phyloP scores from a whole-genome alignment of 441 rosid genomes.

The Viola pubescens region DNA sequence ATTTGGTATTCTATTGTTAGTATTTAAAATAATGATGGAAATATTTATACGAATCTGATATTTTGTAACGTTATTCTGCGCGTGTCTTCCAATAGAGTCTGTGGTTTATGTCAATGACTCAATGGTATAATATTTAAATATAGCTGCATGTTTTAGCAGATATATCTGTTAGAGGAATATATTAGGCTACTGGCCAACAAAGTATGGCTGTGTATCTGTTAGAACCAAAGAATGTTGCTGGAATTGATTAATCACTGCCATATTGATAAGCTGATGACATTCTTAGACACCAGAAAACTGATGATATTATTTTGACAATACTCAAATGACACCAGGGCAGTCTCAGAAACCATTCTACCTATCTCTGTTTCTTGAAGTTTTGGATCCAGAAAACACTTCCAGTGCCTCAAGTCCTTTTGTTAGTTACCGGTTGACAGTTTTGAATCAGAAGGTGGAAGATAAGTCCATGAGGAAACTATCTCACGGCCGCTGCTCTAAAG shows the following conservation, averaged over 20 bases:
- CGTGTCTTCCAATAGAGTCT: too few species aligned
- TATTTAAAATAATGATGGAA: not conserved
- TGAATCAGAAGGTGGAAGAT: constrained; percentile 61
- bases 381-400: not conserved
- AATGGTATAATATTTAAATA: too few species aligned
- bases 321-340: not conserved
- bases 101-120: too few species aligned
- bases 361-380: not conserved
- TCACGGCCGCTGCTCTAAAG: constrained; percentile 78
- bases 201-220: not conserved
- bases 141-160: not conserved
- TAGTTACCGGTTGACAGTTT: constrained; percentile 64
- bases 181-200: not conserved
- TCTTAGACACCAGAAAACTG: not conserved
- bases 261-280: not conserved
- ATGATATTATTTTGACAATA: not conserved
- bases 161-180: not conserved
- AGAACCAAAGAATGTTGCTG: not conserved
- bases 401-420: constrained; percentile 63
- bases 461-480: constrained; percentile 72
- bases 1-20: not conserved
- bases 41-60: not conserved
- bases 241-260: not conserved
- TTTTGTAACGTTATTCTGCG: too few species aligned
- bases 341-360: constrained; percentile 1